Evolutionary conservation across 2,329 filamentous ascomycete genomes (phyloP).

Genomic region (Acarospora socialis): DNA sequence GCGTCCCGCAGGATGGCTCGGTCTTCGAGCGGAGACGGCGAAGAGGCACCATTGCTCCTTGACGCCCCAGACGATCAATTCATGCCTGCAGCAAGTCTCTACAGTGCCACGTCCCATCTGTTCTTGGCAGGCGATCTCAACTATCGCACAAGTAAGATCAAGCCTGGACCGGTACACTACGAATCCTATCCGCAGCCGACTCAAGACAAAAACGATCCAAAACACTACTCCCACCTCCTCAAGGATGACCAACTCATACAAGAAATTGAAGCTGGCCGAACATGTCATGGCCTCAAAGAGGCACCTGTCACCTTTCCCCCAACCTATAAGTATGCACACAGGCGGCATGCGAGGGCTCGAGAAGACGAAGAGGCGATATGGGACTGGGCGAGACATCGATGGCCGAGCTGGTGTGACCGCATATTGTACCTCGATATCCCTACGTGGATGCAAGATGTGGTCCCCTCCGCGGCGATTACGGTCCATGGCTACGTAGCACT

Average conservation of each 20-base stretch:
- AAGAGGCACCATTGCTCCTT: conserved; percentile 23
- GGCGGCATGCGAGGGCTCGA: conserved; percentile 26
- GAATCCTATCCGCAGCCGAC: conserved; percentile 47
- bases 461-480: conserved; percentile 34
- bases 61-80: conserved; percentile 27
- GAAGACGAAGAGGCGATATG: conserved; percentile 35
- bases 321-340: conserved; percentile 72
- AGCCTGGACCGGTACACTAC: conserved; percentile 45
- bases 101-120: conserved; percentile 58
- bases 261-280: conserved; percentile 54
- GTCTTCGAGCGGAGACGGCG: conserved; percentile 7
- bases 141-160: conserved; percentile 64
- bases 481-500: conserved; percentile 56
- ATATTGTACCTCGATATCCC: conserved; percentile 61
- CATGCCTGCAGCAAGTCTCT: conserved; percentile 38
- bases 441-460: conserved; percentile 31
- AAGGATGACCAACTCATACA: conserved; percentile 62
- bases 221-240: conserved; percentile 55
- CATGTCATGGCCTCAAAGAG: conserved; percentile 67
- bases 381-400: conserved; percentile 68
- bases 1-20: conserved; percentile 11
- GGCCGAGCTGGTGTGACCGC: conserved; percentile 87
- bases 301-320: conserved; percentile 65
- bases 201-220: conserved; percentile 34
- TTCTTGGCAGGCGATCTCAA: conserved; percentile 90